These are phyloP conservation scores for Xylaria cubensis DNA, from an alignment of 495 filamentous ascomycete genomes.

Conservation along the genomic window DNA sequence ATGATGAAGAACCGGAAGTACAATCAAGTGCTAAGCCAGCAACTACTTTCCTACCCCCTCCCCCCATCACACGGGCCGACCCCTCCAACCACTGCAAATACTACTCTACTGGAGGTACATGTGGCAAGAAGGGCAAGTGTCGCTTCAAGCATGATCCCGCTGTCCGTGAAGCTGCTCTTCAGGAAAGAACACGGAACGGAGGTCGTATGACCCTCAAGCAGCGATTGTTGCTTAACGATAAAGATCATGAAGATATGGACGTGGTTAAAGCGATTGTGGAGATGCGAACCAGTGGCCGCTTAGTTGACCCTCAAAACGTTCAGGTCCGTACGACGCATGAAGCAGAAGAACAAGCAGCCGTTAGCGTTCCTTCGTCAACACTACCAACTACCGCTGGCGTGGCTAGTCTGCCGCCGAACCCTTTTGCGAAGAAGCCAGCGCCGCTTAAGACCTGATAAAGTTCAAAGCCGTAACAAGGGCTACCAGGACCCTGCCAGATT, in stretches of 20 bases:
- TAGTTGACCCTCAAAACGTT: constrained; percentile 36
- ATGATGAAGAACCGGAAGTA: constrained; percentile 58
- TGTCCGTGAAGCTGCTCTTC: constrained; percentile 59
- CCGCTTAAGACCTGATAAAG: constrained; percentile 28
- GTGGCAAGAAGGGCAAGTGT: constrained; percentile 70
- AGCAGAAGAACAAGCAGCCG: constrained; percentile 27
- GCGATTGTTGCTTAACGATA: constrained; percentile 62
- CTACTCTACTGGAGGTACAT: constrained; percentile 64
- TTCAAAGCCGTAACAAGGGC: neutral
- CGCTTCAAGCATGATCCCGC: constrained; percentile 64
- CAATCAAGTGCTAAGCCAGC: constrained; percentile 42
- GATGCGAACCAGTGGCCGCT: constrained; percentile 39
- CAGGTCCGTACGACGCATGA: constrained; percentile 26
- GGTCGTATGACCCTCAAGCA: constrained; percentile 63
- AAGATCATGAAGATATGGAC: constrained; percentile 62
- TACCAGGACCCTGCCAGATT: neutral
- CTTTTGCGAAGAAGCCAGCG: constrained; percentile 37
- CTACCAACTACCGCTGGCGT: constrained; percentile 39
- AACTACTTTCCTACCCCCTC: constrained; percentile 43
- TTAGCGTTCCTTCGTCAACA: constrained; percentile 32
- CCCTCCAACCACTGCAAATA: constrained; percentile 65
- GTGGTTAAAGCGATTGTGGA: constrained; percentile 58
- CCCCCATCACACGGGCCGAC: constrained; percentile 55
- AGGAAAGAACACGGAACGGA: constrained; percentile 58
- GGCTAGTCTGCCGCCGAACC: constrained; percentile 42